Base-by-base conservation (phyloP, 345 rosid species). In the Eucalyptus viminalis region DNA sequence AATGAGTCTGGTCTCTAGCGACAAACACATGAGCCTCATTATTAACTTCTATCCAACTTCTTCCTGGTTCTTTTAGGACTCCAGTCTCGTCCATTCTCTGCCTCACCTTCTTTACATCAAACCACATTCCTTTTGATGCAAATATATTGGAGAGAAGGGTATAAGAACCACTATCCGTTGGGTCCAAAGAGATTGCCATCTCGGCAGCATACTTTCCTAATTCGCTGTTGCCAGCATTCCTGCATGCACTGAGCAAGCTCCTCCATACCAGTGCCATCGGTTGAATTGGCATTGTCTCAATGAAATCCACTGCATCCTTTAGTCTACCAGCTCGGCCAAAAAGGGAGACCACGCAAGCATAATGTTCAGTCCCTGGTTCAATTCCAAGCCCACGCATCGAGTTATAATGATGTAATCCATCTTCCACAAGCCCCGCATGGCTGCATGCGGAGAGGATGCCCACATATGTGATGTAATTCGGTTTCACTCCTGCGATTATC, bases 101-200 rank as follows among this genome's bases (percentile, higher is more conserved):
- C 1, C 65, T 58, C 15, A 58, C 93, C 87, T 58, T 90, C 92
- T 94, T 96, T 40, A 90, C 97, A 49, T 95, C 96, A 22, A 24
- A 88, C 99, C 99, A 97, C 98, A 93, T 94, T 40, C 97, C 95
- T 80, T 92, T 94, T 2, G 93, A 93, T 25, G 98, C 98, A 85
- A 91, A 94, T 11, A 88, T 91, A 90, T 95, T 96, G 40, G 96
- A 95, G 34, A 95, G 96, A 87, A 94, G 88, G 87, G 92, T 93
- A 89, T 91, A 93, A 5, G 97, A 96, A 76, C 98, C 96, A 88
- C 96, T 93, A 88, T 96, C 97, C 22, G 29, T 91, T 60, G 96
- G 94, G 88, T 95, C 96, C n/a, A 90, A 72, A 4, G 93, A 92
- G 54, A 95, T 93, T 56, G 97, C 96, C 96, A 87, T 96, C 92